Base-by-base conservation (phyloP, 169 alveolate genomes). In the Plasmodium gaboni region DNA sequence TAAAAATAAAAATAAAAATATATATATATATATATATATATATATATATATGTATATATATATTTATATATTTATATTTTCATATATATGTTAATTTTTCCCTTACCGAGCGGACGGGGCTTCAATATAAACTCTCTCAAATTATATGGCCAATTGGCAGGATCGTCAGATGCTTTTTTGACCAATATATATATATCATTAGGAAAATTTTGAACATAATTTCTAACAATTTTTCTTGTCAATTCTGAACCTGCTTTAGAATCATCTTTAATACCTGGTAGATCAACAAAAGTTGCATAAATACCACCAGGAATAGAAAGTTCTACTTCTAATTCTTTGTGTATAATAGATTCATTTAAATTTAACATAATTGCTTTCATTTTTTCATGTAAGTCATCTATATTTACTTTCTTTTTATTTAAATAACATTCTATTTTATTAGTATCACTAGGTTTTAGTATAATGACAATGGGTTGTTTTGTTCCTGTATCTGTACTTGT, bases 61-160 rank as follows among this genome's bases (percentile, higher is more conserved):
- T 4, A 7, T 19, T 19, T 19, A 19, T 19, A 19, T 19, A 19
- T 19, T 0, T 19, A 19, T 19, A 19, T 19, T 19, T 19, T 19
- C 22, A 19, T 19, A 19, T 19, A 19, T 19, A 19, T 19, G 22
- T 19, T 19, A 19, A 19, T 19, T 19, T 19, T 19, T 0, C 22
- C 4, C 8, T 61, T 50, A 88, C 95, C 95, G 24, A 89, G 67
- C 0, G 97, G 97, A 12, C 93, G 93, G 0, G 96, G 89, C 9
- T 93, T 89, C 59, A 96, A 86, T 24, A 96, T 94, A 89, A 96
- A 96, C 88, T 96, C 98, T 65, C 93, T 73, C 22, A 96, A 70
- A 60, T 92, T 88, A 96, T 97, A 96, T 6, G 98, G 98, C 98
- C 98, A 96, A 83, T 96, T 96, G 59, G 97, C 97, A 8, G 98